Evolutionary conservation across 1,284 basidiomycete species (phyloP).

Genomic region (Ustilago loliicola): DNA sequence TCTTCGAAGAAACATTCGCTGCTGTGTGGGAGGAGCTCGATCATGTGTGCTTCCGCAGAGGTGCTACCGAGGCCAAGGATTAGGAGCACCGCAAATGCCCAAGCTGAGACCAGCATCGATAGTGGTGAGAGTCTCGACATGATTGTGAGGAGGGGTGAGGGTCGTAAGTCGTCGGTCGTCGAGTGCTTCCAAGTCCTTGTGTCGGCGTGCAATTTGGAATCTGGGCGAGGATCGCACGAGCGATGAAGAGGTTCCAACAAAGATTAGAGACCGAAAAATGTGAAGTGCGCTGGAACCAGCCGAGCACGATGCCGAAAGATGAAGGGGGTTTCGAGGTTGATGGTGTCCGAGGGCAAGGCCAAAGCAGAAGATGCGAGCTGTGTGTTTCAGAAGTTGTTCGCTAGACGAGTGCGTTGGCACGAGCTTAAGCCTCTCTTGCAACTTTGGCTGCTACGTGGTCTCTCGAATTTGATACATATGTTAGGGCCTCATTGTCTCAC

Average conservation of each 20-base stretch:
- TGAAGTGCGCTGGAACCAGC: conserved; percentile 2
- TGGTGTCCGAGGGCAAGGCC: background rate
- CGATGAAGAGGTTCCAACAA: background rate
- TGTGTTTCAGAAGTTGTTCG: conserved; percentile 1
- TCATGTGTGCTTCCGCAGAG: conserved; percentile 70
- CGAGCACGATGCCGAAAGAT: conserved; percentile 6
- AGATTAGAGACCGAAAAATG: background rate
- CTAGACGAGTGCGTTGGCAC: conserved; percentile 2
- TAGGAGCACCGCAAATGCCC: conserved; percentile 19
- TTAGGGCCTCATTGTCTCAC: too few relatives aligned
- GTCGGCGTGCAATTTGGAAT: background rate
- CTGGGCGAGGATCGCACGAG: background rate
- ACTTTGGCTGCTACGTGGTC: background rate
- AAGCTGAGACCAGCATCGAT: conserved; percentile 3
- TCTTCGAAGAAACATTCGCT: conserved; percentile 99
- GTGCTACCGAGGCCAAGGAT: background rate
- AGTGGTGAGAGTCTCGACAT: conserved; percentile 15
- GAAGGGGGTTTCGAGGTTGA: background rate
- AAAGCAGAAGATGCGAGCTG: background rate
- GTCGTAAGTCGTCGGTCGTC: background rate
- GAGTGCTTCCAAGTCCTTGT: background rate
- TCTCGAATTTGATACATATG: background rate
- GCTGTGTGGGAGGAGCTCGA: conserved; percentile 79
- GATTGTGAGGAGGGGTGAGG: background rate
- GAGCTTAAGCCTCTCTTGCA: background rate